Conservation (phyloP, 495 filamentous ascomycete genomes). For the Penicillium diatomitis region DNA sequence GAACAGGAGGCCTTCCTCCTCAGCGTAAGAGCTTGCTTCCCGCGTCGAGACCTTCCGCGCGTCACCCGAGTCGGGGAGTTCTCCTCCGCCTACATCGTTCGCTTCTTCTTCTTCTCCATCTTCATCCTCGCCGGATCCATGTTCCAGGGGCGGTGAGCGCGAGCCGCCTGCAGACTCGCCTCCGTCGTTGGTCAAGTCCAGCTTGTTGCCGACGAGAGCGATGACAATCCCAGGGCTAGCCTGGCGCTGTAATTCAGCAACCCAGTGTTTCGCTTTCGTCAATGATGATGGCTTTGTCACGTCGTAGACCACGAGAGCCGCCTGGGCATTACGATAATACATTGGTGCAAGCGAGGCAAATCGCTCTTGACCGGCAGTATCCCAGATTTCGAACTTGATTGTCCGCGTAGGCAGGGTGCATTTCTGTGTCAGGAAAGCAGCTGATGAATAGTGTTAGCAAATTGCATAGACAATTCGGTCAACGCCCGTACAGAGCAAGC, state of each 20-base stretch:
- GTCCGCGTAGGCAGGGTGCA: slow-evolving; percentile 90
- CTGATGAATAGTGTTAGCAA: slow-evolving; percentile 42
- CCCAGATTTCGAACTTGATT: slow-evolving; percentile 99
- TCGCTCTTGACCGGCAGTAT: slow-evolving; percentile 96
- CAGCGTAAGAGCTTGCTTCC: slow-evolving; percentile 87
- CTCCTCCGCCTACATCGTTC: slow-evolving; percentile 46
- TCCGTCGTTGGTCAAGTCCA: slow-evolving; percentile 67
- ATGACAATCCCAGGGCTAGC: slow-evolving; percentile 98
- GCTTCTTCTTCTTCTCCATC: slow-evolving; percentile 27
- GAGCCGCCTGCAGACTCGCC: slow-evolving; percentile 28
- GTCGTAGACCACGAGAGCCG: slow-evolving; percentile 98
- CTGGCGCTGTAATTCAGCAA: slow-evolving; percentile 93
- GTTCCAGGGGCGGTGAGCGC: slow-evolving; percentile 16
- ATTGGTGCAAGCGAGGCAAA: slow-evolving; percentile 96
- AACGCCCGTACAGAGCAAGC: too few species aligned
- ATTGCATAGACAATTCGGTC: neutral
- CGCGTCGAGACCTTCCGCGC: slow-evolving; percentile 77
- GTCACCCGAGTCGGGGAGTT: slow-evolving; percentile 57
- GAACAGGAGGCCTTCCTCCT: slow-evolving; percentile 88
- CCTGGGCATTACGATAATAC: slow-evolving; percentile 99
- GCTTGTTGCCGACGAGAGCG: slow-evolving; percentile 93
- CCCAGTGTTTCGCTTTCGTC: slow-evolving; percentile 97
- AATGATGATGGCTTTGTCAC: slow-evolving; percentile 94
- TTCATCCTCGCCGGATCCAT: slow-evolving; percentile 13
- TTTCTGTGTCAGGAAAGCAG: slow-evolving; percentile 97